Evolutionary conservation across 305 asterid genomes (phyloP).

Genomic region (Rubia balearica): DNA sequence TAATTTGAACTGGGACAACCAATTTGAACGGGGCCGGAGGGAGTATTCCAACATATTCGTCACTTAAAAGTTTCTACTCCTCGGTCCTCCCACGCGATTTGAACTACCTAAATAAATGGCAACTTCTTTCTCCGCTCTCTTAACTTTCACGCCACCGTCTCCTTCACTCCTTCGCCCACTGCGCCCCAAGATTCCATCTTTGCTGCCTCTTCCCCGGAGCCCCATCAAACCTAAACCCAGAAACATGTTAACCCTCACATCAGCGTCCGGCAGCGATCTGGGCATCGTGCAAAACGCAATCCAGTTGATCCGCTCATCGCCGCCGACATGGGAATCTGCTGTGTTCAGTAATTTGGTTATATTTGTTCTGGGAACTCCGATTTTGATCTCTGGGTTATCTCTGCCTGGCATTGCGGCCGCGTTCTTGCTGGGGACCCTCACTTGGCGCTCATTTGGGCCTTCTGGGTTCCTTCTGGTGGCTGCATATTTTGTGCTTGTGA

Average conservation of each 20-base stretch:
- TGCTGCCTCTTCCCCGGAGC: slow-evolving; percentile 21
- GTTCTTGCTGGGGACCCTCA: slow-evolving; percentile 82
- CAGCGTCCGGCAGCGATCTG: slow-evolving; percentile 37
- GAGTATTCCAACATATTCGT: too few relatives aligned
- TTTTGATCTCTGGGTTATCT: slow-evolving; percentile 68
- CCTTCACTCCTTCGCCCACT: slow-evolving; percentile 16
- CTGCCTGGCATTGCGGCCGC: slow-evolving; percentile 66
- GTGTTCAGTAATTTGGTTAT: slow-evolving; percentile 47
- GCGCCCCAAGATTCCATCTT: slow-evolving; percentile 22
- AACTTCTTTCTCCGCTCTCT: slow-evolving; percentile 18
- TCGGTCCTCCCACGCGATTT: too few relatives aligned
- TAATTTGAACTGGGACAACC: too few relatives aligned
- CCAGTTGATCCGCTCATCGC: slow-evolving; percentile 51
- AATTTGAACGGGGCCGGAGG: too few relatives aligned
- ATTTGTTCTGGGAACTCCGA: slow-evolving; percentile 63
- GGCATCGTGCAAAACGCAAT: slow-evolving; percentile 51
- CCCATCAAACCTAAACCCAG: slow-evolving; percentile 28
- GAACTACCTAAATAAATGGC: slow-evolving; percentile 31
- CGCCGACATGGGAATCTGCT: slow-evolving; percentile 82
- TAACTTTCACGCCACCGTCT: slow-evolving; percentile 17
- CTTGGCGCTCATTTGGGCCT: slow-evolving; percentile 83
- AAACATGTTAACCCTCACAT: slow-evolving; percentile 27
- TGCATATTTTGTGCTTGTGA: slow-evolving; percentile 68
- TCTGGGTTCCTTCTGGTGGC: slow-evolving; percentile 83
- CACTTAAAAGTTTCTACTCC: too few relatives aligned